These are phyloP conservation scores for Marasmius oreades DNA, from an alignment of 1,284 basidiomycete genomes.

Conservation along the genomic window DNA sequence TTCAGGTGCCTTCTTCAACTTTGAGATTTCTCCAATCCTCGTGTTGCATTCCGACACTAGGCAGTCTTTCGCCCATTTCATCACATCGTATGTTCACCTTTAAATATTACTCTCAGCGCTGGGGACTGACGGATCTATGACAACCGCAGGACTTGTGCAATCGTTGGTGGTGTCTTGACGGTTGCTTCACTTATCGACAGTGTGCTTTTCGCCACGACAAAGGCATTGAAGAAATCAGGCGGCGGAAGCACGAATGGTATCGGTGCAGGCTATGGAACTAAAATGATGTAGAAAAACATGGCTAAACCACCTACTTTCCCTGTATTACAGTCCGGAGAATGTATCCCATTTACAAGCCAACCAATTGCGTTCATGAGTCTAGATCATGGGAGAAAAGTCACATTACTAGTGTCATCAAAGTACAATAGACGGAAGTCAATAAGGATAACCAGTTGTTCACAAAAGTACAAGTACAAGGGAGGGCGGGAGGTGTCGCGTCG, in stretches of 20 bases:
- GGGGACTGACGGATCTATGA: neutral
- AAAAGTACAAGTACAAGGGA: neutral
- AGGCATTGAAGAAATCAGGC: constrained; percentile 62
- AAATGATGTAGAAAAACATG: constrained; percentile 5
- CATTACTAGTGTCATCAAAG: too few species aligned
- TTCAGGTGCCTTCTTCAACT: constrained; percentile 87
- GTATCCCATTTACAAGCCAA: neutral
- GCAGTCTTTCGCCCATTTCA: constrained; percentile 95
- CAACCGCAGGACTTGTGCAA: constrained; percentile 86
- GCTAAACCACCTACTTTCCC: neutral
- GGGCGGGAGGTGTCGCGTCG: neutral
- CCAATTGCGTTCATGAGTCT: too few species aligned
- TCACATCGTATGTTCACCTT: constrained; percentile 78
- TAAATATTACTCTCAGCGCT: neutral
- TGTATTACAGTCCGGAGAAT: neutral
- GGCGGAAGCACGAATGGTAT: constrained; percentile 10
- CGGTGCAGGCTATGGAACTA: neutral
- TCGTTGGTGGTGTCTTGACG: constrained; percentile 95
- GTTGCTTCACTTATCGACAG: constrained; percentile 92
- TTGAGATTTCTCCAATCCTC: constrained; percentile 96
- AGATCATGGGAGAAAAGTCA: too few species aligned
- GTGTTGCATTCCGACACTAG: constrained; percentile 89
- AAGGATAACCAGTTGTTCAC: too few species aligned
- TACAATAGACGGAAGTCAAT: too few species aligned
- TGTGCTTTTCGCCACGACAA: constrained; percentile 75